A percentile compares a stretch with the other conserved stretches of the same genome.
Conservation (phyloP, 2,329 filamentous ascomycete species). For the Calonectria montana region DNA sequence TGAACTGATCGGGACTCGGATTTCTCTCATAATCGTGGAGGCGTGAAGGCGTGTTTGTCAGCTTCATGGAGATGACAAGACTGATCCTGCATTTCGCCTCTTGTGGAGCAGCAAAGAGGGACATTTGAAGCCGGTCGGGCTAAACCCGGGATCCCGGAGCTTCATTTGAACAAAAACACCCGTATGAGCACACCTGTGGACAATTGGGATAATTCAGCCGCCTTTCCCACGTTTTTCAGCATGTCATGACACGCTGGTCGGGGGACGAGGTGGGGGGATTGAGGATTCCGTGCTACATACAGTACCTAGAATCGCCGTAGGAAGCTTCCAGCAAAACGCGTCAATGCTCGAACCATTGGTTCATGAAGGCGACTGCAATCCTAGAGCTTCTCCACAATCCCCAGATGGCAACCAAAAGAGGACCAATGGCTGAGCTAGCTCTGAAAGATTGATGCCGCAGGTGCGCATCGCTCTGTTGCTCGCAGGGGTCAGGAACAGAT, state of each 20-base stretch:
- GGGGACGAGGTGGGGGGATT: conserved; percentile 6
- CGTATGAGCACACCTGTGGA: conserved; percentile 1
- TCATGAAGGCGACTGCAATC: conserved; percentile 12
- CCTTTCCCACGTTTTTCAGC: neutral
- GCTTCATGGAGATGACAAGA: neutral
- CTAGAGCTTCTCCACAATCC: conserved; percentile 24
- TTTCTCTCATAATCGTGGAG: neutral
- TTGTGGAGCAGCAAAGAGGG: neutral
- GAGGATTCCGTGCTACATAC: neutral
- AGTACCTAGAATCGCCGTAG: neutral
- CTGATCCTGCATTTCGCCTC: neutral
- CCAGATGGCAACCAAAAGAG: conserved; percentile 13
- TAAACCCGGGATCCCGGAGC: conserved; percentile 11
- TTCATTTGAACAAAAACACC: conserved; percentile 16
- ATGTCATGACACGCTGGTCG: conserved; percentile 25
- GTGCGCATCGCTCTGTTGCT: conserved; percentile 3
- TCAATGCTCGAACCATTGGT: conserved; percentile 10
- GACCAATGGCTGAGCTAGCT: neutral
- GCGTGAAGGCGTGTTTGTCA: neutral
- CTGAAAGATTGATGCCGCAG: conserved; percentile 5
- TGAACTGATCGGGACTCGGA: neutral
- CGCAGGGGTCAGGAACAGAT: conserved; percentile 25
- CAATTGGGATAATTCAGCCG: conserved; percentile 18
- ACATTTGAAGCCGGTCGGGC: conserved; percentile 19
- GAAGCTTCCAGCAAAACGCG: conserved; percentile 17